Base-by-base conservation (phyloP, 148 eudicot species). In the Cornus kousa region DNA sequence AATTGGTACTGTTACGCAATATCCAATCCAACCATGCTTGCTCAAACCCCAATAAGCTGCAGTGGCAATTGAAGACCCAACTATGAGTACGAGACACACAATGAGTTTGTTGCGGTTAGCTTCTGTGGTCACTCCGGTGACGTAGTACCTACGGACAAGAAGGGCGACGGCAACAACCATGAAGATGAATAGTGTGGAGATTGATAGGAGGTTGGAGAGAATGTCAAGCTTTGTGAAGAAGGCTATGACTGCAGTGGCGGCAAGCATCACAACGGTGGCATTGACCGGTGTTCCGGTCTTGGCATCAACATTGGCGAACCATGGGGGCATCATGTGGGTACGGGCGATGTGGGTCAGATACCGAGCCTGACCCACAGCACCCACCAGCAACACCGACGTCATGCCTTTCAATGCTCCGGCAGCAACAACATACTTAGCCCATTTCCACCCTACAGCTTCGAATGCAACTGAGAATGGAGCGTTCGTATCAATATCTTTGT, bases 311-410 rank as follows among this genome's bases (percentile, higher is more conserved):
- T 72, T 67, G n/a, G 94, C 91, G 9, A 89, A 82, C 89, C 89
- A 91, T 0, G 94, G 94, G 3, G 90, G 90, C 85, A 91, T 78
- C 91, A 91, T 88, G 68, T 89, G 94, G 35, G 91, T 89, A 0
- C 94, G 87, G 3, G 92, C 89, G 5, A 91, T 89, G 83, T 91
- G 94, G 72, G 94, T 89, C 33, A 89, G 57, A 70, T 91, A 91
- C 12, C 94, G 90, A 12, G 94, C 91, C 48, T 91, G 91, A 9
- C 94, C 92, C n/a, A 91, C 90, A 0, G 89, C 87, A 0, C 88
- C 77, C 5, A 89, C 94, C 2, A 91, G 88, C 10, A 91, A 75
- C 13, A 86, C 90, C 0, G 94, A 84, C 1, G 91, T 89, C 91
- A 91, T 91, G 3, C 90, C 94, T 81, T 86, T 89, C 24, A 91